Conservation (phyloP, 2,329 filamentous ascomycete species). For the Aspergillus novofumigatus region DNA sequence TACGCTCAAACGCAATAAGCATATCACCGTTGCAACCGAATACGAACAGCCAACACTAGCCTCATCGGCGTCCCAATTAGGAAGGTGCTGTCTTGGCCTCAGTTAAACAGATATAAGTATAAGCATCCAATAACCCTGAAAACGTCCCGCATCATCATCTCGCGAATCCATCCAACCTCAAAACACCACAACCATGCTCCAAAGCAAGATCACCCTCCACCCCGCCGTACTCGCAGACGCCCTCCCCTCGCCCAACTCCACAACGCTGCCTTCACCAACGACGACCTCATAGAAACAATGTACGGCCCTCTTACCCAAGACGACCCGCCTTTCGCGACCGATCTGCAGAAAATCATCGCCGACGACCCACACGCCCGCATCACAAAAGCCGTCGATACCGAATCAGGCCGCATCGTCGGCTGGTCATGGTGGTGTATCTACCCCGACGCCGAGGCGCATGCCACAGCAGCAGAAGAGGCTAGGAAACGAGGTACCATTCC, state of each 20-base stretch:
- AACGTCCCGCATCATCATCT: neutral
- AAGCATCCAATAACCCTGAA: no score
- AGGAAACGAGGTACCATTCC: neutral
- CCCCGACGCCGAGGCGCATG: neutral
- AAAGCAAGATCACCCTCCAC: neutral
- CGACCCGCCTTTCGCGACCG: neutral
- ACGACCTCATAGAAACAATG: neutral
- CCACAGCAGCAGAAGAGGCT: neutral
- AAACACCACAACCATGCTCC: neutral
- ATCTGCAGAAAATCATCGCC: neutral
- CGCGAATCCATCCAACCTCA: neutral
- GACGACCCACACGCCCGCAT: neutral
- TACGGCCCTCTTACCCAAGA: conserved; percentile 1
- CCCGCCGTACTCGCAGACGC: neutral
- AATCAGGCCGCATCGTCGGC: neutral
- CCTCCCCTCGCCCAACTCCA: neutral
- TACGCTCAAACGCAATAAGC: no score
- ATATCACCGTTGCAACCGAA: no score
- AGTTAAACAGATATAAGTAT: neutral
- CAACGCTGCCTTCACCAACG: neutral
- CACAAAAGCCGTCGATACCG: neutral
- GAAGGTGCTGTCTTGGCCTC: neutral
- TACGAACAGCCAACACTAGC: neutral
- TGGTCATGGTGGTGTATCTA: conserved; percentile 6
- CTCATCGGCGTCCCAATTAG: neutral